Base-by-base conservation (phyloP, 306 rosid genomes). In the Citrullus colocynthis region DNA sequence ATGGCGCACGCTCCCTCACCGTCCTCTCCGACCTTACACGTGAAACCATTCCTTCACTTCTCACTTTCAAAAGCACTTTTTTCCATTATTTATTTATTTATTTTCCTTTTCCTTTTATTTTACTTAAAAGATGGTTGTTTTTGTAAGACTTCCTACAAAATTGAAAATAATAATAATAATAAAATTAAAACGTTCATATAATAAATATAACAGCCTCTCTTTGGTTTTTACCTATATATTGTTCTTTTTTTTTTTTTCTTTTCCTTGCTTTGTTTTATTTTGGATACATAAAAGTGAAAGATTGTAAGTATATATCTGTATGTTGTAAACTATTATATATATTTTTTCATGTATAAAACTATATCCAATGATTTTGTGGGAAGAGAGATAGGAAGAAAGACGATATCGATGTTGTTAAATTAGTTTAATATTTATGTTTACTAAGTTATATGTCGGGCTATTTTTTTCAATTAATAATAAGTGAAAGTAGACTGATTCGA, bases 1-100 rank as follows among this genome's bases (percentile, higher is more conserved):
- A 93, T 91, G 98, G 84, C 86, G 63, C 88, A 87, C 88, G 85
- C 90, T 81, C 82, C 88, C 86, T 79, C 83, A 75, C 82, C 80
- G 65, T 79, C 87, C 82, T 54, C 48, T 67, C 81, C 75, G 83
- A 85, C 86, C 75, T 60, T 58, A 71, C 82, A 85, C 82, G 87
- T 84, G 87, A 84, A 65, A 0, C 78, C 75, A 51, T 77, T 49
- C 64, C 70, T 80, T 71, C 34, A 45, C 58, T 45, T 45, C 36
- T 44, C 58, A 17, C 14, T 36, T 36, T 41, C 51, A 66, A 37
- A 37, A 0, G 7, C 37, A 20, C 34, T 42, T 42, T 42, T 41
- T 18, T 41, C 8, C 16, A 5, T 16, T 17, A 1, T 18, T 18
- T n/a, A 2, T 39, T 7, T 1, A 0, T 69, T 20, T n/a, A 4